Percentiles rank a stretch among this genome's conserved stretches.
These are phyloP conservation scores for Lecanosticta acicola DNA, from an alignment of 2,329 filamentous ascomycete species.

Conservation along the genomic window DNA sequence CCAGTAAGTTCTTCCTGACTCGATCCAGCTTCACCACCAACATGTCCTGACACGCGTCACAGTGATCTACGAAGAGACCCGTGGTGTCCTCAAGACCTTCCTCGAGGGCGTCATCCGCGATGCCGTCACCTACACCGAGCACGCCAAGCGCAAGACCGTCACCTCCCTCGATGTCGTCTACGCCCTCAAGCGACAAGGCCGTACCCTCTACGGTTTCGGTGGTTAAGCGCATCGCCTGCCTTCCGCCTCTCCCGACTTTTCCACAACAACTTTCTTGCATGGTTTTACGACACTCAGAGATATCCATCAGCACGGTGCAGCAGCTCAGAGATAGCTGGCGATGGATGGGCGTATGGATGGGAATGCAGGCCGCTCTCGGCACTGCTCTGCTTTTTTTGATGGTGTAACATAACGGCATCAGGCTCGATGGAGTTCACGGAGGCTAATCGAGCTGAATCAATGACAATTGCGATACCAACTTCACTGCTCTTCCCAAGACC, in stretches of 20 bases:
- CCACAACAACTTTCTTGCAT: constrained; percentile 25
- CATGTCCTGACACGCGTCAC: constrained; percentile 21
- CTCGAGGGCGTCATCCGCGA: constrained; percentile 76
- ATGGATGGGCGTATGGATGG: constrained; percentile 31
- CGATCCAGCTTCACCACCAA: constrained; percentile 12
- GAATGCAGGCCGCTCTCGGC: constrained; percentile 25
- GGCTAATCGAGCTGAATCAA: constrained; percentile 25
- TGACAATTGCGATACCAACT: constrained; percentile 18
- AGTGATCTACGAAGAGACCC: constrained; percentile 81
- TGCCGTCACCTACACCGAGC: constrained; percentile 75
- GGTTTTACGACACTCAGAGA: constrained; percentile 32
- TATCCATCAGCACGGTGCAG: constrained; percentile 33
- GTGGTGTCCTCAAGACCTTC: constrained; percentile 78
- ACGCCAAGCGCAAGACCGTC: constrained; percentile 73
- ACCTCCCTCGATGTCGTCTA: constrained; percentile 59
- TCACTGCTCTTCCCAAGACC: constrained; percentile 7
- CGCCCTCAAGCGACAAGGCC: constrained; percentile 59
- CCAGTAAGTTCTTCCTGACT: constrained; percentile 54
- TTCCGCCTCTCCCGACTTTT: constrained; percentile 11
- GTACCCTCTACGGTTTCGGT: constrained; percentile 64
- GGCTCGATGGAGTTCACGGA: constrained; percentile 22
- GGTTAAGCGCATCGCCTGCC: constrained; percentile 44
- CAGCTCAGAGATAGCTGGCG: constrained; percentile 27
- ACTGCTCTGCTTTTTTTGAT: constrained; percentile 23
- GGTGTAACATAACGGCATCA: constrained; percentile 30